Conservation (phyloP, 305 asterid genomes). For the Fraxinus ornus region DNA sequence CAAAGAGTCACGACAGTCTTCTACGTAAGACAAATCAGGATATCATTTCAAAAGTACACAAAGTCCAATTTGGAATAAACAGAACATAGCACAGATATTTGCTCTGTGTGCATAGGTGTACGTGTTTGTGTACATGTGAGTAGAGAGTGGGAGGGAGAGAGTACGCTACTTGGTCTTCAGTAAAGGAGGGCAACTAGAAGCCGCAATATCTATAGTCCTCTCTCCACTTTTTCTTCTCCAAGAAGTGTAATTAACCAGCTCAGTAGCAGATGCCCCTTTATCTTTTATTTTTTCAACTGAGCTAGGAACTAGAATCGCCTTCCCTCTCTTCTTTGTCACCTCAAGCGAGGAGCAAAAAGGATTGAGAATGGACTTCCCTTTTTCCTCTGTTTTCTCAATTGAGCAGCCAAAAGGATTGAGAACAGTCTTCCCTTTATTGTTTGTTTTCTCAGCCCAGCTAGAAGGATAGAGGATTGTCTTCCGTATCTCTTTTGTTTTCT, state of each 20-base stretch:
- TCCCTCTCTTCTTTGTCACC: not conserved
- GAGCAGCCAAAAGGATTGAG: conserved; percentile 24
- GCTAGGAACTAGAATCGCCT: conserved; percentile 22
- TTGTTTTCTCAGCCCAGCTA: conserved; percentile 19
- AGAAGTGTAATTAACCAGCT: conserved; percentile 19
- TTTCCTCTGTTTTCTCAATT: conserved; percentile 11
- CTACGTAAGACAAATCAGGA: conserved; percentile 2
- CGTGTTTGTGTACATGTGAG: not conserved
- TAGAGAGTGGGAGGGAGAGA: conserved; percentile 14
- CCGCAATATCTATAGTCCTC: conserved; percentile 34
- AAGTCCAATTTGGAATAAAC: conserved; percentile 13
- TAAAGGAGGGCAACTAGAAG: conserved; percentile 63
- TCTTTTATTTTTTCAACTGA: conserved; percentile 15
- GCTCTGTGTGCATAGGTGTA: not conserved
- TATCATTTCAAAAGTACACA: not conserved
- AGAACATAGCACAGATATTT: not conserved
- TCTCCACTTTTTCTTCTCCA: conserved; percentile 35
- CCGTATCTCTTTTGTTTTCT: not conserved
- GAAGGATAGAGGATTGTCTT: not conserved
- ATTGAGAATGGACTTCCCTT: not conserved
- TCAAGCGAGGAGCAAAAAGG: conserved; percentile 14
- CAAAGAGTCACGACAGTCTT: not conserved
- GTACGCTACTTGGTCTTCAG: conserved; percentile 42
- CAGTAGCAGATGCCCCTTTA: conserved; percentile 30
- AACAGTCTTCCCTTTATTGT: conserved; percentile 7